A percentile compares a stretch with the other conserved stretches of the same genome.
These are phyloP conservation scores for Castanea sativa DNA, from an alignment of 306 rosid genomes.

Conservation along the genomic window DNA sequence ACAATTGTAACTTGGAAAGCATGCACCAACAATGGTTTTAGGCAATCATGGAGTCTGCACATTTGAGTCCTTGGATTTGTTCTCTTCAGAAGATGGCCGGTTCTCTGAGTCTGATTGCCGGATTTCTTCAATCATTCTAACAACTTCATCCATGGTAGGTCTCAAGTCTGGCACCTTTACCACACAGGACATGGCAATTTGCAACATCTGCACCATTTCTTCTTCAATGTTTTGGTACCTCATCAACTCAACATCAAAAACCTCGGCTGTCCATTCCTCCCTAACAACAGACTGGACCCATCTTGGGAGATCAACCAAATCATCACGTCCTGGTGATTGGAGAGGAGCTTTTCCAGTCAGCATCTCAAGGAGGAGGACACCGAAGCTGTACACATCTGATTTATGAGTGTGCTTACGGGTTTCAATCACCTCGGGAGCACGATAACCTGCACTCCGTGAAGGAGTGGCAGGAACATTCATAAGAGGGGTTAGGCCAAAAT, in stretches of 20 bases:
- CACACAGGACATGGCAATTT: slow-evolving; percentile 93
- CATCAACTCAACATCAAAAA: slow-evolving; percentile 91
- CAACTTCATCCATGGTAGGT: slow-evolving; percentile 83
- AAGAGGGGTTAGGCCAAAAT: slow-evolving; percentile 80
- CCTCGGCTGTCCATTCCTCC: slow-evolving; percentile 99
- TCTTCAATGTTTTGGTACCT: slow-evolving; percentile 88
- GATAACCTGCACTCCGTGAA: slow-evolving; percentile 86
- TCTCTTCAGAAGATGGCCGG: slow-evolving; percentile 94
- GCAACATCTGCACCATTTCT: slow-evolving; percentile 98
- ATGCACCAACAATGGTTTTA: slow-evolving; percentile 15
- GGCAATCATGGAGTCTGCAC: slow-evolving; percentile 69
- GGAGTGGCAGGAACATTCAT: slow-evolving; percentile 75
- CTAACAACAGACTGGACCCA: slow-evolving; percentile 98
- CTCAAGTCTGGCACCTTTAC: slow-evolving; percentile 84
- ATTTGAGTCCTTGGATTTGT: slow-evolving; percentile 85
- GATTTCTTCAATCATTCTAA: slow-evolving; percentile 87
- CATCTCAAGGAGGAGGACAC: slow-evolving; percentile 89
- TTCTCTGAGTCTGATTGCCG: slow-evolving; percentile 98
- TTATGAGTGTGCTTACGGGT: slow-evolving; percentile 86
- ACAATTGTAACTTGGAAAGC: not conserved
- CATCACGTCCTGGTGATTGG: slow-evolving; percentile 84
- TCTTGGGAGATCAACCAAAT: slow-evolving; percentile 94
- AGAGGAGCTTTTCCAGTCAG: slow-evolving; percentile 93
- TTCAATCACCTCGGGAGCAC: slow-evolving; percentile 92
- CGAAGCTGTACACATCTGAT: slow-evolving; percentile 92